phyloP scores from a whole-genome alignment of 2,329 filamentous ascomycete genomes.

The Trichoderma sp. region DNA sequence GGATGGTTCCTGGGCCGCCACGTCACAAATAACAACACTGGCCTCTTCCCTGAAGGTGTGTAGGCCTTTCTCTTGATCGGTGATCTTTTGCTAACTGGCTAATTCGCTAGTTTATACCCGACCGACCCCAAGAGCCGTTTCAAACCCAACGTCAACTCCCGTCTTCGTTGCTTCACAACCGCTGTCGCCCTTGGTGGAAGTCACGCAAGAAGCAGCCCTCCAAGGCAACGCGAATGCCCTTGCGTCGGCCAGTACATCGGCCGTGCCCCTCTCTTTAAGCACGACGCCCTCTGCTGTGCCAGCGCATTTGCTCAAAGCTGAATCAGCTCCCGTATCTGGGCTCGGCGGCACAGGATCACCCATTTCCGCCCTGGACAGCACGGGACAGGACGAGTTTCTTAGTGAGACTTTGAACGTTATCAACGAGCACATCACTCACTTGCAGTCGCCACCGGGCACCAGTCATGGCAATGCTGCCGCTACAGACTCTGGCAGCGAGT shows the following conservation, averaged over 20 bases:
- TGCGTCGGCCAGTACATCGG: conserved; percentile 26
- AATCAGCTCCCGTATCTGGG: conserved; percentile 29
- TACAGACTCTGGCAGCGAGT: conserved; percentile 84
- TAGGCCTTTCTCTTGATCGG: conserved; percentile 21
- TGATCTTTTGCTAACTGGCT: conserved; percentile 28
- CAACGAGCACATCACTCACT: conserved; percentile 91
- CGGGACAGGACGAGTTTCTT: conserved; percentile 68
- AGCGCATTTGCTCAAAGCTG: conserved; percentile 40
- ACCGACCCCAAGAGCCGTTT: conserved; percentile 53
- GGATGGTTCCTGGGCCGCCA: conserved; percentile 81
- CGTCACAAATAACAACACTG: conserved; percentile 67
- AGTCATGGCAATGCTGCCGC: conserved; percentile 50
- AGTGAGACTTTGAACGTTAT: conserved; percentile 95
- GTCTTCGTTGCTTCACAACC: conserved; percentile 32
- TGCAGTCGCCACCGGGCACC: conserved; percentile 56
- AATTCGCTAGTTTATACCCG: conserved; percentile 54
- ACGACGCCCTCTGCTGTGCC: conserved; percentile 41
- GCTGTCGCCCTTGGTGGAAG: conserved; percentile 31
- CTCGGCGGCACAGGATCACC: conserved; percentile 29
- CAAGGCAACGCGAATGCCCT: conserved; percentile 24
- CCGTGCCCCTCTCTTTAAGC: conserved; percentile 33
- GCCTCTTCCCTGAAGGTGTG: conserved; percentile 79
- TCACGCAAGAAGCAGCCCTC: conserved; percentile 27
- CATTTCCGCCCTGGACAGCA: conserved; percentile 34
- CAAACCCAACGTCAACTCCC: conserved; percentile 40